Evolutionary conservation across 306 rosid species (phyloP).

Genomic region (Quercus mongolica): DNA sequence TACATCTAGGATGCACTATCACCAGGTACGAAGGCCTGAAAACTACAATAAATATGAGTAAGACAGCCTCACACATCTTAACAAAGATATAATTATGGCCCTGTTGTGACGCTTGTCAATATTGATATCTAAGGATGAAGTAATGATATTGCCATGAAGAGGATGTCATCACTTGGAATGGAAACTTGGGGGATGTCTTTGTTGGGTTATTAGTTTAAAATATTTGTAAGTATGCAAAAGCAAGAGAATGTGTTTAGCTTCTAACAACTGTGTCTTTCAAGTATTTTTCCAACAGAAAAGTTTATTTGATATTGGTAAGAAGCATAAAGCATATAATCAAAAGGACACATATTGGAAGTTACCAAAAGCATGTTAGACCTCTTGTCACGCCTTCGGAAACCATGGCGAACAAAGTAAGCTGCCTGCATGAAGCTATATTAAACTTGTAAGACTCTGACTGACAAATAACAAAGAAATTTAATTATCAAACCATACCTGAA

Average conservation of each 20-base stretch:
- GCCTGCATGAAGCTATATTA: conserved; percentile 53
- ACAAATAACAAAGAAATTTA: conserved; percentile 18
- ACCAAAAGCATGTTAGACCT: conserved; percentile 92
- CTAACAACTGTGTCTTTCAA: background rate
- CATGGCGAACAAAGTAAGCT: conserved; percentile 60
- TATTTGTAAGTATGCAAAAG: background rate
- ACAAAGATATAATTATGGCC: background rate
- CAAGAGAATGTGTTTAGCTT: background rate
- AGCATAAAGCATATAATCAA: background rate
- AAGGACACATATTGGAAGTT: conserved; percentile 16
- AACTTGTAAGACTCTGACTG: conserved; percentile 14
- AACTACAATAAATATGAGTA: background rate
- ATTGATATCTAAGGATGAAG: background rate
- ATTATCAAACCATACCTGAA: conserved; percentile 47
- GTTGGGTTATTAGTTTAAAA: background rate
- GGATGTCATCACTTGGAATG: background rate
- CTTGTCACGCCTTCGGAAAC: conserved; percentile 79
- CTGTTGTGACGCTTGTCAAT: background rate
- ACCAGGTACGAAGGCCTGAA: background rate
- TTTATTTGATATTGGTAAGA: background rate
- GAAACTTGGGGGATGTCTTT: background rate
- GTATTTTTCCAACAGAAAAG: background rate
- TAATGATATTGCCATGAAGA: background rate
- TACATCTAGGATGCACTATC: background rate
- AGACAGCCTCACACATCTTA: background rate